phyloP scores from a whole-genome alignment of 2,329 filamentous ascomycete species.

The Stemphylium vesicarium region DNA sequence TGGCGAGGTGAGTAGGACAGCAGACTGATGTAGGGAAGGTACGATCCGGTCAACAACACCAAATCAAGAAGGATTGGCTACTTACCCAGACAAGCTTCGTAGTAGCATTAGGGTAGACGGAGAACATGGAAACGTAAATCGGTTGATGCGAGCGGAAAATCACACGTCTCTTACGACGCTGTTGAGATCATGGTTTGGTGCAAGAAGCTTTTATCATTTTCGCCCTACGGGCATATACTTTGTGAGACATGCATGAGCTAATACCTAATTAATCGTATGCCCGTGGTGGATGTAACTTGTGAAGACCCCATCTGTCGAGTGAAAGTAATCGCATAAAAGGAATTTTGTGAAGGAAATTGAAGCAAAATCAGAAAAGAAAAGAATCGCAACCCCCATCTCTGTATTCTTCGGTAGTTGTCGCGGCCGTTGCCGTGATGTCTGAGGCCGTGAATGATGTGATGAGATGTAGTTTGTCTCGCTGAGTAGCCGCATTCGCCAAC shows the following conservation, averaged over 20 bases:
- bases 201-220: slow-evolving; percentile 21
- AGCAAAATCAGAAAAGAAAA: slow-evolving; percentile 7
- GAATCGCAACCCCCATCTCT: not conserved
- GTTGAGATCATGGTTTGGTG: slow-evolving; percentile 3
- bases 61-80: no score
- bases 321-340: slow-evolving; percentile 1
- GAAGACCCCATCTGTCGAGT: not conserved
- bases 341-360: slow-evolving; percentile 6
- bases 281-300: slow-evolving; percentile 7
- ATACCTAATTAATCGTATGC: not conserved
- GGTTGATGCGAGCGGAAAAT: not conserved
- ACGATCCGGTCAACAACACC: not conserved
- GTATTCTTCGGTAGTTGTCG: not conserved
- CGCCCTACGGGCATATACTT: slow-evolving; percentile 14
- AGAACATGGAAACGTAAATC: not conserved
- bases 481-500: not conserved
- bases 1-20: not conserved
- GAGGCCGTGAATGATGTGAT: slow-evolving; percentile 1
- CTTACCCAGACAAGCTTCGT: no score
- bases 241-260: slow-evolving; percentile 12
- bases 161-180: not conserved
- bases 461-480: not conserved
- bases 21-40: not conserved
- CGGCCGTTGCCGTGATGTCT: not conserved
- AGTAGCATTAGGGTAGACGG: not conserved